Evolutionary conservation across 2,329 filamentous ascomycete species (phyloP), one percentile per base, ranked within the genome.

Genomic region (Phialophora chinensis): DNA sequence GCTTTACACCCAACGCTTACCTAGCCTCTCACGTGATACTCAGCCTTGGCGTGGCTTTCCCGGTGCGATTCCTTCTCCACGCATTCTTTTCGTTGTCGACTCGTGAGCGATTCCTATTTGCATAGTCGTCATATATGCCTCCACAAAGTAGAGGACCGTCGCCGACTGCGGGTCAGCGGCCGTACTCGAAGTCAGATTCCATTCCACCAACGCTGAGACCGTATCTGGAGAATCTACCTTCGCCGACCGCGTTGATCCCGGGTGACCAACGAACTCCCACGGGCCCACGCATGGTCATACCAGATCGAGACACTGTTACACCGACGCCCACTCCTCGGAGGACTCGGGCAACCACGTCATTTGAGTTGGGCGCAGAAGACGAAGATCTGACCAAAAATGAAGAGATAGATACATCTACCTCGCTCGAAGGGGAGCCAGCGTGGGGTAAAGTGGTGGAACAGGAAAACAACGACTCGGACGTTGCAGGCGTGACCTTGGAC

Each of bases 401-500:
- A 56, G 57, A 57, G 17, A n/a, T 5, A 17, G 20, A 31, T 42
- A 17, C 11, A 8, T 4, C 8, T 42, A 4, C n/a, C 8, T 14
- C 44, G 4, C 14, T 7, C 14, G 47, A 31, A 25, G 50, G 35
- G 14, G n/a, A 35, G 7, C 54, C 31, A 20, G 35, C 59, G 8
- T 29, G 20, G 33, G 31, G 27, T 25, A 42, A 52, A 35, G 47
- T 63, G 31, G 58, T 62, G 6, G 54, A 66, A 44, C 44, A 62
- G 27, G 56, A 62, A 17, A 59, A 55, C 14, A 35, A 63, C 17
- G 62, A 67, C 4, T 62, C 66, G 17, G 66, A 65, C 10, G 69
- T 69, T 2, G 55, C 63, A 14, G 72, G 70, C 3, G 67, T 72
- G 56, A 69, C 63, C 11, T 65, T 72, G 17, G 79, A 80, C 47